A percentile compares a stretch with the other conserved stretches of the same genome.
phyloP scores from a whole-genome alignment of 371 early-diverging fungal genomes.

The Mucor indicus region DNA sequence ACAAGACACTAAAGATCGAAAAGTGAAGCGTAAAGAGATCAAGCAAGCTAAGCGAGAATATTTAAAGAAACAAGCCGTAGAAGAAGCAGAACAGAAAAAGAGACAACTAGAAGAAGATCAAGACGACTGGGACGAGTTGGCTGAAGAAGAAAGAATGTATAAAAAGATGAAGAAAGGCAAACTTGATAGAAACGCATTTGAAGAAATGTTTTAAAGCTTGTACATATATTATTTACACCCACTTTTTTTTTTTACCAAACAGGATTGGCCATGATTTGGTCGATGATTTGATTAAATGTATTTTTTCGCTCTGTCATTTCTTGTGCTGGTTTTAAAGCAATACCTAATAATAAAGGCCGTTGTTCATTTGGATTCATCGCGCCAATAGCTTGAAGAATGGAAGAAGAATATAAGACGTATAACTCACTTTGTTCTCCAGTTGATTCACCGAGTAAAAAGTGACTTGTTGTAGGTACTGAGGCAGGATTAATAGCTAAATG shows the following conservation, averaged over 20 bases:
- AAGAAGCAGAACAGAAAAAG: conserved; percentile 41
- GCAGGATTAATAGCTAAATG: conserved; percentile 43
- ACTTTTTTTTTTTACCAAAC: conserved; percentile 28
- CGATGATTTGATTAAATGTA: conserved; percentile 34
- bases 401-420: conserved; percentile 64
- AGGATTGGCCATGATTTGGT: conserved; percentile 33
- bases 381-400: conserved; percentile 59
- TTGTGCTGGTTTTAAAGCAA: conserved; percentile 54
- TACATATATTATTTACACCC: background rate
- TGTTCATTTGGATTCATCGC: conserved; percentile 61
- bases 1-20: conserved; percentile 61
- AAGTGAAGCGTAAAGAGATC: conserved; percentile 66
- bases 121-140: conserved; percentile 54
- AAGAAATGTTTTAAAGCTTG: conserved; percentile 28
- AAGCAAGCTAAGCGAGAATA: conserved; percentile 60
- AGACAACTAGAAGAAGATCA: conserved; percentile 45
- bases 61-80: conserved; percentile 46
- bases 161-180: conserved; percentile 55
- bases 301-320: conserved; percentile 29
- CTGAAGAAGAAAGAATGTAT: conserved; percentile 49
- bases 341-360: conserved; percentile 59
- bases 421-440: conserved; percentile 53
- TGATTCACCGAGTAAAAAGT: conserved; percentile 53
- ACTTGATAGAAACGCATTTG: conserved; percentile 50
- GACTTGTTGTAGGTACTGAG: conserved; percentile 45